Base-by-base conservation (phyloP, 805 yeast species). In the Ogataea trehaloabstinens region DNA sequence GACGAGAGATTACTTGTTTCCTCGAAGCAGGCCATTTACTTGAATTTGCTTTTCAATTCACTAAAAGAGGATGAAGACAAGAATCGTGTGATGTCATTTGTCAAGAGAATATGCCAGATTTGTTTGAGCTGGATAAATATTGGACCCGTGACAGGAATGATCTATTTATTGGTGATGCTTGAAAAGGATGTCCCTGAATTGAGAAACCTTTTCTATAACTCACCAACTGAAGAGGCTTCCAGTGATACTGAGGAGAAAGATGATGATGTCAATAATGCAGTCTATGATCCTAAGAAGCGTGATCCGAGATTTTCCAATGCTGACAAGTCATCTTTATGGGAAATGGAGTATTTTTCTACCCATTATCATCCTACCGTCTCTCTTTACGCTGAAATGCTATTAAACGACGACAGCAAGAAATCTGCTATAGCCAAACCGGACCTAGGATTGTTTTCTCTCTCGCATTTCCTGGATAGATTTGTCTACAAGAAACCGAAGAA, bases 281-380 rank as follows among this genome's bases (percentile, higher is more conserved):
- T 47, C 10, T 93, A 93, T 58, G 97, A 93, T 62, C 78, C 95
- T 24, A 80, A 80, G 54, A 87, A 86, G 57, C 79, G 98, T 60
- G 98, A 93, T 58, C 99, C 99, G n/a, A 73, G 76, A 48, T 88
- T 64, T 58, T 87, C 97, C n/a, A 74, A 86, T 58, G 97, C 97
- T 4, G 80, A 79, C 31, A 74, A 72, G 34, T 71, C 96, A 0
- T 81, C 91, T 2, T 63, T 91, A 35, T 93, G 97, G 97, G 99
- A 93, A 66, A 58, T 89, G 8, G 66, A 71, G 28, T 84, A 79
- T 24, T 82, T 93, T 56, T 58, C 80, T 35, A 70, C 73, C 42
- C 97, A 91, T 65, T 93, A 78, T 70, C 99, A 93, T 60, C 99
- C 99, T 27, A 86, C 97, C 0, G 85, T 91, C 28, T 73, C 85